Percentiles rank a stretch among this genome's conserved stretches.
These are phyloP conservation scores for Cryphonectria japonica DNA, from an alignment of 2,329 filamentous ascomycete species.

Conservation along the genomic window DNA sequence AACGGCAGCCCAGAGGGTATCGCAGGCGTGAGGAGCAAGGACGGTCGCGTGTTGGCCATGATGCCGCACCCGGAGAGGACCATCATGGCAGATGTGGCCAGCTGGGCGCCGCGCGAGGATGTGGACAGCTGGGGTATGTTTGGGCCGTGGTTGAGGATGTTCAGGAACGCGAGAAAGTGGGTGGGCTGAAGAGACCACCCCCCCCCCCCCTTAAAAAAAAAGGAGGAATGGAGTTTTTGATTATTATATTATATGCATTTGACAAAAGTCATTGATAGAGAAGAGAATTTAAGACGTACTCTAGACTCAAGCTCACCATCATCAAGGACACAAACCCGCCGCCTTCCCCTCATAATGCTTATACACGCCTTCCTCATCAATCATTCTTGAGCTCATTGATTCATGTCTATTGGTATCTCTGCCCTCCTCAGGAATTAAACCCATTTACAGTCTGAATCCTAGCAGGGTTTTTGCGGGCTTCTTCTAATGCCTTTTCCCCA, in stretches of 20 bases:
- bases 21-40: conserved; percentile 74
- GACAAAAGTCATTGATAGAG: conserved; percentile 1
- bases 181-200: conserved; percentile 59
- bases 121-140: conserved; percentile 74
- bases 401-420: conserved; percentile 6
- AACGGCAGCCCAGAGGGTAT: conserved; percentile 85
- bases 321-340: background rate
- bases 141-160: conserved; percentile 84
- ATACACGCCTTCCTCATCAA: background rate
- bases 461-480: background rate
- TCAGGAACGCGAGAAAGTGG: conserved; percentile 87
- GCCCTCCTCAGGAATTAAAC: too few species aligned
- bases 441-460: background rate
- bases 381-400: background rate
- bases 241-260: background rate
- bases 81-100: conserved; percentile 76
- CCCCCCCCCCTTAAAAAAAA: background rate
- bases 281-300: background rate
- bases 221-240: background rate
- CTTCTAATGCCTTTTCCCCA: background rate
- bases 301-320: background rate
- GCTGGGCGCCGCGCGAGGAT: conserved; percentile 67
- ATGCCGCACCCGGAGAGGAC: conserved; percentile 97
- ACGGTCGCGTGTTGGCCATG: conserved; percentile 82
- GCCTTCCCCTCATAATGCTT: background rate